Evolutionary conservation across 108 stramenopile species (phyloP), one percentile per base, ranked within the genome.

Genomic region (Skeletonema tropicum): DNA sequence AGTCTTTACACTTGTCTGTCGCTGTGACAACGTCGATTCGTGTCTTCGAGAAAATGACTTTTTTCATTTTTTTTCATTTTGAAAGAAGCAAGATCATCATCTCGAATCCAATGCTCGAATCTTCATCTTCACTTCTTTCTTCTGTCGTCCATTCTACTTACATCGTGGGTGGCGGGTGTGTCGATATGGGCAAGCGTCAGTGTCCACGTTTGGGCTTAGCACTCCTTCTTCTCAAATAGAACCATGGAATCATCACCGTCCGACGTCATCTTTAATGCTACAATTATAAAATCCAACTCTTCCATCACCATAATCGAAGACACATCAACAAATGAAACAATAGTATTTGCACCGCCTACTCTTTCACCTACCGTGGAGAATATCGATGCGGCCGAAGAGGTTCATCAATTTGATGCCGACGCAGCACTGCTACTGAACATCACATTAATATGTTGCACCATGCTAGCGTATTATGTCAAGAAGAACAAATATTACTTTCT

Each of bases 381-480:
- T 45, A 58, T 78, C 19, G 79, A 88, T 38, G 79, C 71, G 23
- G 70, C 86, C 6, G 89, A 90, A 74, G 87, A 89, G 70, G 81
- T 74, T 31, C 96, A 96, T 66, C 89, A 84, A 66, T 90, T 86
- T 65, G 92, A 94, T 73, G 96, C 96, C 9, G 64, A 83, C 38
- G 79, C 90, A 19, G 86, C 91, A 1, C 66, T 93, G 12, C 52
- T 87, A 11, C 71, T 96, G 49, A 93, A 92, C 69, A 64, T 94
- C 15, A 88, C 90, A 11, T 83, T 96, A 29, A 92, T 91, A 48
- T 70, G 77, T 31, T 96, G 96, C 62, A 71, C 94, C 11, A 60
- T 96, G 57, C 68, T 91, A 60, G 90, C 90, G 8, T 93, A 93
- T 72, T 82, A 78, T 61, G 83, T 95, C 55, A 92, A 92, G 77